A percentile compares a stretch with the other conserved stretches of the same genome.
These are phyloP conservation scores for Fraxinus pennsylvanica DNA, from an alignment of 257 asterid genomes.

Conservation along the genomic window DNA sequence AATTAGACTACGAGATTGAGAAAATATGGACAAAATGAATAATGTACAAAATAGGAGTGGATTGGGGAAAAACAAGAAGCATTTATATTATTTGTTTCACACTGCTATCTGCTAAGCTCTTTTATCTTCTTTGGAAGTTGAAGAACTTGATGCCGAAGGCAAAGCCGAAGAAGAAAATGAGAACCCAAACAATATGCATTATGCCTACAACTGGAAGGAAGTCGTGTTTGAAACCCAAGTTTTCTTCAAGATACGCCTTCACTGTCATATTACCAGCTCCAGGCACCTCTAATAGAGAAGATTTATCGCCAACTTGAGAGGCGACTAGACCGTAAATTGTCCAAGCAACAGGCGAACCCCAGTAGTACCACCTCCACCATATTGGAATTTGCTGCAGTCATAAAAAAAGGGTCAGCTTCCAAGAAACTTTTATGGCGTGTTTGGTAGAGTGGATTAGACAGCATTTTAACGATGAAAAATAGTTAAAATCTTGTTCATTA, in stretches of 20 bases:
- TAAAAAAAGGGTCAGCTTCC: too few relatives aligned
- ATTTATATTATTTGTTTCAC: too few relatives aligned
- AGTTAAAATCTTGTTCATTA: background rate
- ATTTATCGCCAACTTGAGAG: constrained; percentile 44
- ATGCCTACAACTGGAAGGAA: constrained; percentile 47
- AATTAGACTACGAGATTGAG: too few relatives aligned
- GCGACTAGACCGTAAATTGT: constrained; percentile 45
- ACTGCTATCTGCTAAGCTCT: background rate
- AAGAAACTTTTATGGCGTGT: background rate
- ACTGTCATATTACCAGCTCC: constrained; percentile 39
- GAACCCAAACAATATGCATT: constrained; percentile 45
- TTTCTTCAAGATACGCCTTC: constrained; percentile 32
- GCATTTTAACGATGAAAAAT: background rate
- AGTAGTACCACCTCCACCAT: constrained; percentile 73
- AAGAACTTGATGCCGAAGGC: constrained; percentile 46
- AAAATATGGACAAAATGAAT: too few relatives aligned
- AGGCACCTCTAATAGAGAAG: constrained; percentile 33
- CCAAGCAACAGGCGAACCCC: constrained; percentile 57
- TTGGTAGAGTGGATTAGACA: background rate
- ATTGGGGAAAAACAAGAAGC: too few relatives aligned
- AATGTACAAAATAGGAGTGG: too few relatives aligned
- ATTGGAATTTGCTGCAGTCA: constrained; percentile 44
- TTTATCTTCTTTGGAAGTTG: constrained; percentile 55
- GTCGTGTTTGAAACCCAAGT: constrained; percentile 40
- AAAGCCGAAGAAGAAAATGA: constrained; percentile 36